Evolutionary conservation across 768 basidiomycete genomes (phyloP).

Genomic region (Boletus huronensis): DNA sequence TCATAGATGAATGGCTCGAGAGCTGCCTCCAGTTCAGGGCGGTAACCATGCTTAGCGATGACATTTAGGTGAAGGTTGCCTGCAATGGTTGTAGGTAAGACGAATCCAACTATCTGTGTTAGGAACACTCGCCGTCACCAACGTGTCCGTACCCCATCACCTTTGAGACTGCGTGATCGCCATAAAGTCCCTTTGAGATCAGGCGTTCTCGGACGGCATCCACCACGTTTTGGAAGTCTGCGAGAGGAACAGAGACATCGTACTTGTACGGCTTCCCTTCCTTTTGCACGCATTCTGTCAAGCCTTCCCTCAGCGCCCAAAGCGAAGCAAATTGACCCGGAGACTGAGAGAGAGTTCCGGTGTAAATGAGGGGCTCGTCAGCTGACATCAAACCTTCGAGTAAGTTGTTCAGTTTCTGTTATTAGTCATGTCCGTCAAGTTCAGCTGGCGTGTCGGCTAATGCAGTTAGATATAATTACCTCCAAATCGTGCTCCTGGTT

Average conservation of each 20-base stretch:
- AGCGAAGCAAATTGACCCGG: conserved; percentile 85
- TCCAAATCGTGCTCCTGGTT: conserved; percentile 91
- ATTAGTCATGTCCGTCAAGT: neutral
- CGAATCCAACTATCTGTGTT: neutral
- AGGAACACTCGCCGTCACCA: conserved; percentile 73
- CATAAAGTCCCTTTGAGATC: conserved; percentile 62
- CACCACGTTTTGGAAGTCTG: conserved; percentile 83
- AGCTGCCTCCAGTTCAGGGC: conserved; percentile 77
- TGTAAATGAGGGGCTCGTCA: conserved; percentile 74
- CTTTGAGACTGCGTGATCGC: conserved; percentile 71
- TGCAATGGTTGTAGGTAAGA: conserved; percentile 27
- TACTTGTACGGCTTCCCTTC: conserved; percentile 97
- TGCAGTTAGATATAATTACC: conserved; percentile 40
- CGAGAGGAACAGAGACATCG: conserved; percentile 86
- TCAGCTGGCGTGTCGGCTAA: conserved; percentile 13
- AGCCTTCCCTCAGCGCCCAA: conserved; percentile 89
- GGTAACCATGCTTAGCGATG: conserved; percentile 70
- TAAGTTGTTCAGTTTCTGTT: conserved; percentile 81
- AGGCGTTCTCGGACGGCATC: conserved; percentile 75
- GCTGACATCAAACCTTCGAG: conserved; percentile 75
- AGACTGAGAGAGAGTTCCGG: conserved; percentile 89
- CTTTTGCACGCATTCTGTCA: conserved; percentile 90
- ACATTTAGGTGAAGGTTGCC: conserved; percentile 95
- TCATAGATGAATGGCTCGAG: conserved; percentile 96
- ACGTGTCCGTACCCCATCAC: conserved; percentile 96